Evolutionary conservation across 495 filamentous ascomycete species (phyloP).

Genomic region (Penicillium turbatum): DNA sequence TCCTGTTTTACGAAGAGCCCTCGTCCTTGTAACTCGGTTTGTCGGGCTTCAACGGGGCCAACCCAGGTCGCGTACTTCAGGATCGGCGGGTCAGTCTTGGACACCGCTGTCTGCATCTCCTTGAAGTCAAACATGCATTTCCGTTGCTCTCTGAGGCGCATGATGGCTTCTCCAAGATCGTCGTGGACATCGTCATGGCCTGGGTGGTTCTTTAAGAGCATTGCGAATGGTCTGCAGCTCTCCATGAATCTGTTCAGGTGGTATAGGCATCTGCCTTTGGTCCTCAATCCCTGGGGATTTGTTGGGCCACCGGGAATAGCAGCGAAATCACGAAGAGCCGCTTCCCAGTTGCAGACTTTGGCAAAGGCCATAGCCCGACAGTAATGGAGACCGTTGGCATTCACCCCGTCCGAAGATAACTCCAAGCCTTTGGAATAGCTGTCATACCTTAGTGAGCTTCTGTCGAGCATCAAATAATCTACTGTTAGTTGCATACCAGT

Average conservation of each 20-base stretch:
- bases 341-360: slow-evolving; percentile 39
- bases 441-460: neutral
- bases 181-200: slow-evolving; percentile 15
- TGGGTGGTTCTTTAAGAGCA: slow-evolving; percentile 22
- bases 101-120: slow-evolving; percentile 30
- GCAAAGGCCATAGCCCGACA: slow-evolving; percentile 44
- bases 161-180: slow-evolving; percentile 7
- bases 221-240: slow-evolving; percentile 21
- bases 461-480: neutral
- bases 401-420: slow-evolving; percentile 8
- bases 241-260: slow-evolving; percentile 34
- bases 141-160: slow-evolving; percentile 12
- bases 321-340: slow-evolving; percentile 36
- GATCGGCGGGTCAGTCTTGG: slow-evolving; percentile 22
- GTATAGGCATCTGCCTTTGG: slow-evolving; percentile 44
- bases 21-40: slow-evolving; percentile 25
- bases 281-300: slow-evolving; percentile 41
- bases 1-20: slow-evolving; percentile 46
- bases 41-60: slow-evolving; percentile 23
- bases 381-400: slow-evolving; percentile 18
- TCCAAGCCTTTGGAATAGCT: slow-evolving; percentile 30
- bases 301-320: neutral
- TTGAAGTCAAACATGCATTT: slow-evolving; percentile 41
- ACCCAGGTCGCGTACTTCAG: slow-evolving; percentile 47
- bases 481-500: slow-evolving; percentile 15